A percentile compares a stretch with the other conserved stretches of the same genome.
Evolutionary conservation across 2,329 filamentous ascomycete genomes (phyloP).

Genomic region (Arthroderma sp.): DNA sequence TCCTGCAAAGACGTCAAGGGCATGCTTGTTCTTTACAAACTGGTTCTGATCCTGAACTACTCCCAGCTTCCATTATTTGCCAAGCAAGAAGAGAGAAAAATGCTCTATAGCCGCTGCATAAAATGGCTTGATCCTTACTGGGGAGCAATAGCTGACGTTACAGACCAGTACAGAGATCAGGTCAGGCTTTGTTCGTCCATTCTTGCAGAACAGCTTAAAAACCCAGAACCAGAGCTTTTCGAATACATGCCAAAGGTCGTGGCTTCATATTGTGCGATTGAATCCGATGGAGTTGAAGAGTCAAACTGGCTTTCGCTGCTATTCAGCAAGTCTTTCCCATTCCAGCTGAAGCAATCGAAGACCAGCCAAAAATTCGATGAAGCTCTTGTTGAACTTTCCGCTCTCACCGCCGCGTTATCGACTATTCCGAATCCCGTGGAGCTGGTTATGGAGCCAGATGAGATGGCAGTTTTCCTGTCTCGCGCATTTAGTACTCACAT

Average conservation of each 20-base stretch:
- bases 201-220: conserved; percentile 69
- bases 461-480: conserved; percentile 62
- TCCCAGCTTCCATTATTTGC: conserved; percentile 71
- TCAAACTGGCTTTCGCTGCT: conserved; percentile 63
- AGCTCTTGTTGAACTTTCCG: conserved; percentile 74
- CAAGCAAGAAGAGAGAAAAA: conserved; percentile 60
- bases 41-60: conserved; percentile 87
- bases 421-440: conserved; percentile 62
- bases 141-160: conserved; percentile 62
- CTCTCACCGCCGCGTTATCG: conserved; percentile 70
- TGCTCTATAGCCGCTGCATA: conserved; percentile 67
- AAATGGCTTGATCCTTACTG: conserved; percentile 90
- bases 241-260: conserved; percentile 86
- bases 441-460: conserved; percentile 63
- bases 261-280: conserved; percentile 72
- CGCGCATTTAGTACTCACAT: conserved; percentile 74
- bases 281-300: conserved; percentile 48
- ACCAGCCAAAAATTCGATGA: conserved; percentile 63
- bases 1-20: conserved; percentile 78
- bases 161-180: conserved; percentile 82
- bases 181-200: conserved; percentile 89
- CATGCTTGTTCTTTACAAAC: conserved; percentile 81
- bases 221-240: conserved; percentile 68
- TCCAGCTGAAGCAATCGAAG: conserved; percentile 59
- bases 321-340: conserved; percentile 83